Base-by-base conservation (phyloP, 371 early-diverging fungal genomes). In the Rhizopus sp. region DNA sequence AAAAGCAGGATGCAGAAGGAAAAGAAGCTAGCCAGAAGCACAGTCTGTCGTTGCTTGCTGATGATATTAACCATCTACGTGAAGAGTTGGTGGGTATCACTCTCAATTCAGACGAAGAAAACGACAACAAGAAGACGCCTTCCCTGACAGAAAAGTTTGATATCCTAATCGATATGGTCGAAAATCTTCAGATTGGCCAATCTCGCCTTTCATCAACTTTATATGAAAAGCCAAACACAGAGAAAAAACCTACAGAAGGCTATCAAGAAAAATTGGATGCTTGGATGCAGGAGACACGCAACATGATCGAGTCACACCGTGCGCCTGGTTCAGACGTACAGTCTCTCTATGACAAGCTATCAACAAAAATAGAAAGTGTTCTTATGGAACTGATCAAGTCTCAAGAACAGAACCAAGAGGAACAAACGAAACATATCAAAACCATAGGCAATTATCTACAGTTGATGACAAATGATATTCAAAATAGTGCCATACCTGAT, bases 101-200 rank as follows among this genome's bases (percentile, higher is more conserved):
- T 29, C 29, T 33, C 7, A 47, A 64, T 23, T 39, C 48, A 2
- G 47, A 51, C 5, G 42, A 32, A 29, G 50, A 31, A 29, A 51
- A 59, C 5, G 50, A 17, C 30, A 47, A 41, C 9, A 51, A 50
- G 44, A 65, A 59, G 3, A 10, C 44, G 2, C 51, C 63, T 8
- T 72, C 69, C 3, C 51, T 71, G 1, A 59, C 68, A 4, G 65
- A 67, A 23, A 73, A 77, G 49, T 67, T 77, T 53, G 71, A 77
- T 37, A 64, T 68, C 29, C 44, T 77, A 32, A 65, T 71, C 37
- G 62, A 73, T 50, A 68, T 73, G 63, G 60, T 77, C 34, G 77
- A 71, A 52, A 63, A 72, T 29, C 34, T 77, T 10, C 77, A 77
- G 45, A 46, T 70, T 0, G 56, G 66, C 3, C 75, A 75, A 42